A percentile compares a stretch with the other conserved stretches of the same genome.
These are phyloP conservation scores for Aspergillus saccharolyticus DNA, from an alignment of 495 filamentous ascomycete species.

Conservation along the genomic window DNA sequence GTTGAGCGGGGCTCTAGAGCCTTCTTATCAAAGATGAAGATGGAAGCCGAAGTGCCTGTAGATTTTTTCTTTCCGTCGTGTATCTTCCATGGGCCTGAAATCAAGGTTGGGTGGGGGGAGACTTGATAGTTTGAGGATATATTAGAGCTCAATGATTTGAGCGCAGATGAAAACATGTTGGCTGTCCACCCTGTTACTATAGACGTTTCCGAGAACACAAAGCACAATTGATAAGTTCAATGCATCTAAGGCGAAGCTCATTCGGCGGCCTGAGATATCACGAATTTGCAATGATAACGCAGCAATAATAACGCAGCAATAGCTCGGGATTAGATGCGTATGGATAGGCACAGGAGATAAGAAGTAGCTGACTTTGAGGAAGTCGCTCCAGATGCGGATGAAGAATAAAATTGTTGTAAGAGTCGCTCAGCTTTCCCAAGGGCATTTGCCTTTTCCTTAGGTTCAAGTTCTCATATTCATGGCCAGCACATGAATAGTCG, in stretches of 20 bases:
- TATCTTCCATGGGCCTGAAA: slow-evolving; percentile 92
- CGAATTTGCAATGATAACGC: not conserved
- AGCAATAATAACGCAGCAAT: not conserved
- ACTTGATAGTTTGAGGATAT: slow-evolving; percentile 87
- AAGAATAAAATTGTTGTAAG: no score
- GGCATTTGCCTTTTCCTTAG: no score
- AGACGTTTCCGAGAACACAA: not conserved
- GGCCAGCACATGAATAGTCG: not conserved
- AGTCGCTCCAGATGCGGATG: no score
- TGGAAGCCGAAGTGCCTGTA: slow-evolving; percentile 77
- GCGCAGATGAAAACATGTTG: slow-evolving; percentile 79
- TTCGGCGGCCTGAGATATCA: not conserved
- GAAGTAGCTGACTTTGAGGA: no score
- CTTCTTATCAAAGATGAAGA: slow-evolving; percentile 93
- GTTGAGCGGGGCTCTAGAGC: slow-evolving; percentile 64
- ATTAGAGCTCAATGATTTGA: slow-evolving; percentile 89
- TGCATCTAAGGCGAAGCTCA: not conserved
- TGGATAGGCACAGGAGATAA: not conserved
- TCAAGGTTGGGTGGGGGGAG: slow-evolving; percentile 59
- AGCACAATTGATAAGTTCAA: not conserved
- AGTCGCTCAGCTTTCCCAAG: no score
- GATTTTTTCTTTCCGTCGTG: slow-evolving; percentile 95
- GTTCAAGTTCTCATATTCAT: not conserved
- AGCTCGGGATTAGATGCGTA: not conserved
- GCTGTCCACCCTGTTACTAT: not conserved